Conservation (phyloP, 2,329 filamentous ascomycete genomes). For the Venturia pyrina region DNA sequence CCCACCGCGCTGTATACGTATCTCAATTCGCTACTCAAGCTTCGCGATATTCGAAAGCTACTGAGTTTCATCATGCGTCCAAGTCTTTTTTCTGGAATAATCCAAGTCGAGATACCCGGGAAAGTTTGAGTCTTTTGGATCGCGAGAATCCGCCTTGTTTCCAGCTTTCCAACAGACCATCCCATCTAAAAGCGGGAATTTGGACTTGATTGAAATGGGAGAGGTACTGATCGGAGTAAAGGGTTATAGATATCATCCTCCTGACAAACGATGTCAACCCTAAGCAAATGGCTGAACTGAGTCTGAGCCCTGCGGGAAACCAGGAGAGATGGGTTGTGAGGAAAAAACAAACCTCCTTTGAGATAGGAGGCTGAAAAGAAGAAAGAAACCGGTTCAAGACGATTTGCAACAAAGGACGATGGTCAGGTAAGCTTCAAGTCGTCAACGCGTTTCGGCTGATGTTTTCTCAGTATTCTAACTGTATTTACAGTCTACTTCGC, state of each 20-base stretch:
- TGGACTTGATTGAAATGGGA: constrained; percentile 60
- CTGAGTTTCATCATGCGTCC: constrained; percentile 50
- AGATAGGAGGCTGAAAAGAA: constrained; percentile 5
- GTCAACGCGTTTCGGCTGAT: constrained; percentile 17
- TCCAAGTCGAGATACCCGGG: constrained; percentile 58
- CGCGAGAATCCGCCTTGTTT: constrained; percentile 50
- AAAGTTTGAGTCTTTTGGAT: constrained; percentile 52
- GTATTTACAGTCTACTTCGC: too few relatives aligned
- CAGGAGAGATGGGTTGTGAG: neutral
- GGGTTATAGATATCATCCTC: constrained; percentile 54
- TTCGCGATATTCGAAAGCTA: constrained; percentile 50
- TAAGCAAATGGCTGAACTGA: constrained; percentile 22
- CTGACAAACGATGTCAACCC: constrained; percentile 36
- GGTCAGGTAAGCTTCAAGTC: constrained; percentile 18
- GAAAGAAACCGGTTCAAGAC: constrained; percentile 14
- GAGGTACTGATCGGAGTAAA: constrained; percentile 52
- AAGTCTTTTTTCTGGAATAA: constrained; percentile 55
- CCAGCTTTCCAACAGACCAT: constrained; percentile 41
- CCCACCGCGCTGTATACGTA: constrained; percentile 60
- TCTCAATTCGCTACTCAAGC: constrained; percentile 47
- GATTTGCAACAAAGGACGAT: constrained; percentile 17
- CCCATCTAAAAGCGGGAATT: constrained; percentile 47
- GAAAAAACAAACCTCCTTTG: neutral
- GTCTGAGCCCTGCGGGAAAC: constrained; percentile 7
- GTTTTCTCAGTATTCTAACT: constrained; percentile 16